Conservation (phyloP, 2,329 filamentous ascomycete species). For the Scedosporium minutisporum region DNA sequence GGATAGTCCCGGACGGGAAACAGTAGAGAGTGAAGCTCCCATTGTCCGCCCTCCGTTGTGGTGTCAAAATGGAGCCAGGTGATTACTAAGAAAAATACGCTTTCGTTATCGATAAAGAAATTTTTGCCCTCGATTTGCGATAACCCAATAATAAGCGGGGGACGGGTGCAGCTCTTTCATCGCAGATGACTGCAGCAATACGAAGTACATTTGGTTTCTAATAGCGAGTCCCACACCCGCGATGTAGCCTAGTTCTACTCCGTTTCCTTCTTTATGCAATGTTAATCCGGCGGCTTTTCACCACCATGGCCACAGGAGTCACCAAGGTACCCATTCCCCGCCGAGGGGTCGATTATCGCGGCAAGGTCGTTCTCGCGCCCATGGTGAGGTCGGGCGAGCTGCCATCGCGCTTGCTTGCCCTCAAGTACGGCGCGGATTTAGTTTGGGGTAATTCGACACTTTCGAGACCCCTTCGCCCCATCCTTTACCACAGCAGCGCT, state of each 20-base stretch:
- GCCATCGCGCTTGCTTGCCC: constrained; percentile 75
- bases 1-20: too few species aligned
- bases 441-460: constrained; percentile 65
- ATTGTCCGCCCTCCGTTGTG: too few species aligned
- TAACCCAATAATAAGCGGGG: not conserved
- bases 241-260: not conserved
- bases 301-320: constrained; percentile 2
- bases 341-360: constrained; percentile 85
- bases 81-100: too few species aligned
- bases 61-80: too few species aligned
- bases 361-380: constrained; percentile 87
- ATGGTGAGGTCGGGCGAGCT: constrained; percentile 98
- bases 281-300: constrained; percentile 1
- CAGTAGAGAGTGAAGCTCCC: too few species aligned
- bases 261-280: not conserved
- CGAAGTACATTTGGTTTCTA: not conserved
- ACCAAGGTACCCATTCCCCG: constrained; percentile 68
- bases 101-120: too few species aligned
- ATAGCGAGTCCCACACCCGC: not conserved
- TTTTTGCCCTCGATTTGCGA: too few species aligned
- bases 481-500: not conserved
- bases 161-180: not conserved
- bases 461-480: not conserved
- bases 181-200: not conserved
- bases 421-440: constrained; percentile 92